Base-by-base conservation (phyloP, 495 filamentous ascomycete genomes). In the Penicillium pulvis region DNA sequence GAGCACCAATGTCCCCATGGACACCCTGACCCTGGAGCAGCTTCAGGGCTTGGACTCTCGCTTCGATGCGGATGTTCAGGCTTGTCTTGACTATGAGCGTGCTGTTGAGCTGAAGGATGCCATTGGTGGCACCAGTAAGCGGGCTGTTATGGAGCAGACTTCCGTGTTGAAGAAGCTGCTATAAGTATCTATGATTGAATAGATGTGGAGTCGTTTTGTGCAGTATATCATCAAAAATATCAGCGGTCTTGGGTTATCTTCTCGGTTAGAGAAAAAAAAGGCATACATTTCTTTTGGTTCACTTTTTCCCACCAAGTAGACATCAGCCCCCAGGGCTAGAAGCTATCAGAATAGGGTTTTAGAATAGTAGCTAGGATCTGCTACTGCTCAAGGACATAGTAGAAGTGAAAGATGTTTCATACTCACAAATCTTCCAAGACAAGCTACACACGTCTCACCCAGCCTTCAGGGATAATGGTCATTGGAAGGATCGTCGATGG, bases 61-160 rank as follows among this genome's bases (percentile, higher is more conserved):
- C 43, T 93, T 97, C 59, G 88, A 84, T 35, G 77, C 85, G 54
- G 92, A 96, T 67, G 84, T 97, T 35, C 70, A 80, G 50, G 74
- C 83, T 59, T 84, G 83, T 41, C 89, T 96, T 71, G 86, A 96
- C 71, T 96, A 96, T 64, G 89, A 96, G 81, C 82, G 81, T 58
- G 90, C 87, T 56, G 93, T 97, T 4, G 93, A 98, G 81, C 81
- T 90, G 78, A 83, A 90, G 67, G 81, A 84, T 56, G 89, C 91
- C 4, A 86, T 85, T 59, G 93, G 93, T 10, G 93, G 93, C 14
- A 94, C 90, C 20, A 92, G 88, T 69, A 85, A 83, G 74, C 79
- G 79, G 24, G 81, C 85, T 17, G 90, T 97, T 11, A 62, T 85
- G 66, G 87, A 91, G 72, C 93, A 96, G 84, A 87, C 95, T 68